A percentile compares a stretch with the other conserved stretches of the same genome.
Evolutionary conservation across 2,329 filamentous ascomycete species (phyloP).

Genomic region (Pleomassaria siparia): DNA sequence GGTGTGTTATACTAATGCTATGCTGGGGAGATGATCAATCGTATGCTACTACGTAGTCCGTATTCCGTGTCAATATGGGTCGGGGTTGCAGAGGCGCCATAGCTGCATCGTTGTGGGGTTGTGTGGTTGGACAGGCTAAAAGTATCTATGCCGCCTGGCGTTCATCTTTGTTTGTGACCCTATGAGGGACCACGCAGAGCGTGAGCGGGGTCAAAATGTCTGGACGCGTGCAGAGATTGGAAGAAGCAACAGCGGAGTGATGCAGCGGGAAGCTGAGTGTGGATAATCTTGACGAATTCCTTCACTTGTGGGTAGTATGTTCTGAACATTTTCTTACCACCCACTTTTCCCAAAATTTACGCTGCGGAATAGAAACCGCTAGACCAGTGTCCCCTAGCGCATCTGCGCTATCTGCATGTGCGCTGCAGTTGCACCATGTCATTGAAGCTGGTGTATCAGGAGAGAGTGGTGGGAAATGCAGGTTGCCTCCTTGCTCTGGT

Average conservation of each 20-base stretch:
- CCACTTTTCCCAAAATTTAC: constrained; percentile 60
- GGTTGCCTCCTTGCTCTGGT: constrained; percentile 42
- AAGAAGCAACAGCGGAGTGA: neutral
- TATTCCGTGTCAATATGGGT: constrained; percentile 4
- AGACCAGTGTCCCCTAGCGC: constrained; percentile 53
- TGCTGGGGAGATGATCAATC: neutral
- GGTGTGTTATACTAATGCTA: neutral
- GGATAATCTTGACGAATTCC: neutral
- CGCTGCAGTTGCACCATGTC: constrained; percentile 51
- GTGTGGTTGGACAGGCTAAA: constrained; percentile 11
- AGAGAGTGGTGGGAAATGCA: constrained; percentile 50
- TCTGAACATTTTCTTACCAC: constrained; percentile 50
- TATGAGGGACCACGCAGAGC: neutral
- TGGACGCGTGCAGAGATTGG: neutral
- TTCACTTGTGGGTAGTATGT: constrained; percentile 42
- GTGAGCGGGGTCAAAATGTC: constrained; percentile 5
- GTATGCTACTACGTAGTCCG: constrained; percentile 4
- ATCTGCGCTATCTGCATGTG: constrained; percentile 45
- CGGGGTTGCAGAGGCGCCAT: constrained; percentile 9
- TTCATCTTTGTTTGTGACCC: neutral
- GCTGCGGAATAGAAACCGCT: constrained; percentile 50
- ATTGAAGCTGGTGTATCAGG: constrained; percentile 50
- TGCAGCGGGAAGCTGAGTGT: neutral
- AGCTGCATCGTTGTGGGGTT: constrained; percentile 6
- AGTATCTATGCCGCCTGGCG: constrained; percentile 6